Conservation (phyloP, 306 rosid species). For the Begonia loranthoides region DNA sequence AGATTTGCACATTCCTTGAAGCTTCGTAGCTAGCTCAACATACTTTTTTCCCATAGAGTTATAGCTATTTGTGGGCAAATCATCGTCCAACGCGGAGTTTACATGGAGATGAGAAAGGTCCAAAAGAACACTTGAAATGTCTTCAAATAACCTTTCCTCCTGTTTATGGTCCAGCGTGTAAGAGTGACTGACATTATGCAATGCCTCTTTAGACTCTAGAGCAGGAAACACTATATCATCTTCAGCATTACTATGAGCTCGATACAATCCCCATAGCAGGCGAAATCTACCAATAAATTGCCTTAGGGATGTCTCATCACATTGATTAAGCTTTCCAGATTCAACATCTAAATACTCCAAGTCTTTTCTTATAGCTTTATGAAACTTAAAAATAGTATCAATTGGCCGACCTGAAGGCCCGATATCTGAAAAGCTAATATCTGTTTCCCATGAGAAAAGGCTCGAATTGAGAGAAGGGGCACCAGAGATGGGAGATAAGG, state of each 20-base stretch:
- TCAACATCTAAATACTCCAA: constrained; percentile 93
- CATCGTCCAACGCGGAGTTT: constrained; percentile 27
- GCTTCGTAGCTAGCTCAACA: constrained; percentile 84
- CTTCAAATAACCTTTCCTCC: constrained; percentile 87
- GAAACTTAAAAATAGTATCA: constrained; percentile 96
- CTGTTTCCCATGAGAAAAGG: constrained; percentile 92
- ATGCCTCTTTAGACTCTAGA: constrained; percentile 89
- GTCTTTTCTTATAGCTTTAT: constrained; percentile 95
- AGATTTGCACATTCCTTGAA: constrained; percentile 99
- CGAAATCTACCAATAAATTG: constrained; percentile 92
- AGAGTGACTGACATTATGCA: constrained; percentile 96
- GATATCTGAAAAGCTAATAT: constrained; percentile 41
- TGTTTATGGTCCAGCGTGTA: constrained; percentile 91
- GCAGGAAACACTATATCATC: constrained; percentile 99
- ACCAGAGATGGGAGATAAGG: constrained; percentile 63
- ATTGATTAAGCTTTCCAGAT: constrained; percentile 87
- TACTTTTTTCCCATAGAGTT: constrained; percentile 29
- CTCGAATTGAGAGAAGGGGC: constrained; percentile 94
- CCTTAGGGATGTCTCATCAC: constrained; percentile 58
- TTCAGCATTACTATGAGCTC: constrained; percentile 99
- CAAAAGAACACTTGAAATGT: constrained; percentile 64
- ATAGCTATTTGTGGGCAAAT: constrained; percentile 25
- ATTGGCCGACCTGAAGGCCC: constrained; percentile 82
- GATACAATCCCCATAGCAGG: constrained; percentile 93
- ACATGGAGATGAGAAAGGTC: constrained; percentile 84